Conservation (phyloP, 2,329 filamentous ascomycete species). For the Fusarium goolgardi region DNA sequence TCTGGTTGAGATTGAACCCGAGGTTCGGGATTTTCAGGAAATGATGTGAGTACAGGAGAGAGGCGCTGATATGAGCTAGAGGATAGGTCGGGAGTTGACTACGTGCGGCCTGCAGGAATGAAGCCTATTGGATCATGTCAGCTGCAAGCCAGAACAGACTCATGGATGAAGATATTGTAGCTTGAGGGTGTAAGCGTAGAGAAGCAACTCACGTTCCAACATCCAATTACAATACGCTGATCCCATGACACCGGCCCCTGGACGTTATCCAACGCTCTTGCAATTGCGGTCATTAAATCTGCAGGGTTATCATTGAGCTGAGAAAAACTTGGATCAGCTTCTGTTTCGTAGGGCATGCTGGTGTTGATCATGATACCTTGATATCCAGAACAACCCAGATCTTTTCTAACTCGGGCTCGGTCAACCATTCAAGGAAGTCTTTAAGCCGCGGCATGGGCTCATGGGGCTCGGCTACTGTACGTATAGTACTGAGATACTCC, state of each 20-base stretch:
- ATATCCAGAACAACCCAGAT: slow-evolving; percentile 90
- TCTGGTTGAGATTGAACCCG: slow-evolving; percentile 81
- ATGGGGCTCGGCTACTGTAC: slow-evolving; percentile 74
- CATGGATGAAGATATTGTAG: background rate
- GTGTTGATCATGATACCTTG: slow-evolving; percentile 66
- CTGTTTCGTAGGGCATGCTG: slow-evolving; percentile 13
- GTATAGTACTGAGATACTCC: slow-evolving; percentile 75
- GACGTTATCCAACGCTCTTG: slow-evolving; percentile 69
- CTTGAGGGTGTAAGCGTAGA: slow-evolving; percentile 3
- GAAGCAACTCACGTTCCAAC: slow-evolving; percentile 73
- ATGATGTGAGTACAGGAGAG: slow-evolving; percentile 73
- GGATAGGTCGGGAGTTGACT: slow-evolving; percentile 71
- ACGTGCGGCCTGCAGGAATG: slow-evolving; percentile 73
- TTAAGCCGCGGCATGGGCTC: slow-evolving; percentile 77
- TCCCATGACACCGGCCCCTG: slow-evolving; percentile 70
- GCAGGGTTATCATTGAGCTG: slow-evolving; percentile 77
- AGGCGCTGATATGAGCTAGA: slow-evolving; percentile 76
- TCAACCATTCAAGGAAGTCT: slow-evolving; percentile 80
- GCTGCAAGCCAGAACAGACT: background rate
- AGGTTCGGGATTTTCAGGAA: slow-evolving; percentile 75
- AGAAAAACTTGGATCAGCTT: slow-evolving; percentile 18
- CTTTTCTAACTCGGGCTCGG: slow-evolving; percentile 70
- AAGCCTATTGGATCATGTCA: slow-evolving; percentile 59
- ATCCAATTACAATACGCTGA: slow-evolving; percentile 79
- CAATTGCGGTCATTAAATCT: slow-evolving; percentile 76